Conservation (phyloP, 768 basidiomycete genomes). For the Lactarius pseudohatsudake region DNA sequence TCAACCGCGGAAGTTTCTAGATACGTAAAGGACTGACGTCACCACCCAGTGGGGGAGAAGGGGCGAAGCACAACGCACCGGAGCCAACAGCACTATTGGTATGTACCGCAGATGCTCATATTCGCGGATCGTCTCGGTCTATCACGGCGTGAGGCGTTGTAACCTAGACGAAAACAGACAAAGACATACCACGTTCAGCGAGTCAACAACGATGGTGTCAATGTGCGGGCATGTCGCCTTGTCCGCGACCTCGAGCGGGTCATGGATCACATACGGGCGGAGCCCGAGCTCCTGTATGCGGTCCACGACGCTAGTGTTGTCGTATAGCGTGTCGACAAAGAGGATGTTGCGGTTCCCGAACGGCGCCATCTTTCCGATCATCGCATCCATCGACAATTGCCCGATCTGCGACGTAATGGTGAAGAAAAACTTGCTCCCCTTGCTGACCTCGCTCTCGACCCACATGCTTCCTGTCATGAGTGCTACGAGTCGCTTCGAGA, state of each 20-base stretch:
- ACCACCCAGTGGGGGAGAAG: background rate
- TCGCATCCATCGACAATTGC: conserved; percentile 69
- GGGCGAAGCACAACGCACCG: conserved; percentile 39
- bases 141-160: conserved; percentile 4
- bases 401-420: conserved; percentile 87
- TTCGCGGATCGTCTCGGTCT: conserved; percentile 91
- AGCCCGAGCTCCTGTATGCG: conserved; percentile 79
- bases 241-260: conserved; percentile 77
- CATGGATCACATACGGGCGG: conserved; percentile 70
- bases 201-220: conserved; percentile 95
- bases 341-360: conserved; percentile 88
- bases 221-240: conserved; percentile 84
- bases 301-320: conserved; percentile 71
- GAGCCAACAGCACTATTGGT: conserved; percentile 88
- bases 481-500: conserved; percentile 94
- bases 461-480: conserved; percentile 99
- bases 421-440: conserved; percentile 96
- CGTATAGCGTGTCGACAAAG: conserved; percentile 83
- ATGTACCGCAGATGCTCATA: conserved; percentile 95
- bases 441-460: conserved; percentile 93
- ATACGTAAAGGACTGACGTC: conserved; percentile 17
- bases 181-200: conserved; percentile 69
- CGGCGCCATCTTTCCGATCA: conserved; percentile 76
- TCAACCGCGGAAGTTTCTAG: conserved; percentile 64
- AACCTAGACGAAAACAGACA: conserved; percentile 24